Evolutionary conservation across 2,329 filamentous ascomycete species (phyloP).

Genomic region (Tolypocladium amazonense): DNA sequence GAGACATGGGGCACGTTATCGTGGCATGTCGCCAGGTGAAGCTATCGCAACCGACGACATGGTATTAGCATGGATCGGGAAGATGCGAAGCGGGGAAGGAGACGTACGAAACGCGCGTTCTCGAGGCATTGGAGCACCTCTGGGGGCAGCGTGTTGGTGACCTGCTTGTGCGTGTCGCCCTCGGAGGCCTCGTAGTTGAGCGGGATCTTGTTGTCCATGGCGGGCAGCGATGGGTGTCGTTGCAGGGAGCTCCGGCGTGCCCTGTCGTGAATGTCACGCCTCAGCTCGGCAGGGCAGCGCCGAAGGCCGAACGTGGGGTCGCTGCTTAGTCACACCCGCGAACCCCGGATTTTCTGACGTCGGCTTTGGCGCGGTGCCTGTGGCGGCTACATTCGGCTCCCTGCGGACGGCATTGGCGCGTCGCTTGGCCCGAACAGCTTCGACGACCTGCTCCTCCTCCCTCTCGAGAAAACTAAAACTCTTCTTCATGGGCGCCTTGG

Average conservation of each 20-base stretch:
- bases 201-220: conserved; percentile 56
- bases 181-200: conserved; percentile 68
- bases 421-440: not conserved
- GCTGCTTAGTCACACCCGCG: not conserved
- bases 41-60: conserved; percentile 37
- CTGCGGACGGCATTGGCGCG: conserved; percentile 13
- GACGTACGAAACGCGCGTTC: conserved; percentile 82
- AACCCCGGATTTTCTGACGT: conserved; percentile 2
- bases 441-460: not conserved
- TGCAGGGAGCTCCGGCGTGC: not conserved
- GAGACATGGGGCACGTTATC: conserved; percentile 81
- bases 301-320: not conserved
- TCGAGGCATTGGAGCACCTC: conserved; percentile 88
- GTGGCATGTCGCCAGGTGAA: conserved; percentile 87
- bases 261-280: no score
- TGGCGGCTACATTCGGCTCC: conserved; percentile 21
- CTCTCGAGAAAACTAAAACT: not conserved
- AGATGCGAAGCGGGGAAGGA: conserved; percentile 5
- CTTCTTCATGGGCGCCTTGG: not conserved
- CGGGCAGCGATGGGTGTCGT: not conserved
- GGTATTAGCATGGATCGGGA: not conserved
- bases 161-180: conserved; percentile 59
- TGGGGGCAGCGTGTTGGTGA: conserved; percentile 59
- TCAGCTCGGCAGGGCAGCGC: not conserved
- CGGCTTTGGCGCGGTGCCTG: not conserved